Evolutionary conservation across 805 yeast genomes (phyloP).

Genomic region (Cyberlindnera suaveolens): DNA sequence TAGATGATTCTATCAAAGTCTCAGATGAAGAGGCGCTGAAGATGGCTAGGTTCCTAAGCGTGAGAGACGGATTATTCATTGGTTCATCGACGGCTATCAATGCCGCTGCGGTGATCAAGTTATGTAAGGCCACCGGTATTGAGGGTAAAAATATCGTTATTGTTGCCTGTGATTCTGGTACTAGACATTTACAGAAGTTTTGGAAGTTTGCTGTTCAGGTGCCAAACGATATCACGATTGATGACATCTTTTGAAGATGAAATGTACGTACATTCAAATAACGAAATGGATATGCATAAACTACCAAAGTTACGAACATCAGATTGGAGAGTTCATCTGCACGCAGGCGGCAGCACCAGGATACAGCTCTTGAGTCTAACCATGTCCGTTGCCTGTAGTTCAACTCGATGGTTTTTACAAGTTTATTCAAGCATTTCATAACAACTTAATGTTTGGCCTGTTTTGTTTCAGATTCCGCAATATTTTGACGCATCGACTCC

Average conservation of each 20-base stretch:
- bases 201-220: constrained; percentile 64
- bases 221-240: constrained; percentile 26
- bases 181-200: constrained; percentile 84
- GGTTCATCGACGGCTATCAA: constrained; percentile 94
- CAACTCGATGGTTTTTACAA: too few relatives aligned
- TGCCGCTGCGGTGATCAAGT: constrained; percentile 78
- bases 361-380: too few relatives aligned
- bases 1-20: constrained; percentile 78
- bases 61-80: constrained; percentile 82
- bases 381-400: too few relatives aligned
- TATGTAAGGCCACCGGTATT: constrained; percentile 38
- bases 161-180: constrained; percentile 88
- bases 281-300: too few relatives aligned
- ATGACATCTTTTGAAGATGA: constrained; percentile 24
- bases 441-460: too few relatives aligned
- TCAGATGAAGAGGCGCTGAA: constrained; percentile 72
- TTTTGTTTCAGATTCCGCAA: too few relatives aligned
- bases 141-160: constrained; percentile 69
- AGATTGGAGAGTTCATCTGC: too few relatives aligned
- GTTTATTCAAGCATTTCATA: too few relatives aligned
- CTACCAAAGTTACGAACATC: too few relatives aligned
- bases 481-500: too few relatives aligned
- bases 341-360: too few relatives aligned
- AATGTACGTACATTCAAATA: background rate
- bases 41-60: constrained; percentile 82